Percentiles rank a stretch among this genome's conserved stretches.
Conservation (phyloP, 768 basidiomycete genomes). For the Hydnomerulius pinastri region DNA sequence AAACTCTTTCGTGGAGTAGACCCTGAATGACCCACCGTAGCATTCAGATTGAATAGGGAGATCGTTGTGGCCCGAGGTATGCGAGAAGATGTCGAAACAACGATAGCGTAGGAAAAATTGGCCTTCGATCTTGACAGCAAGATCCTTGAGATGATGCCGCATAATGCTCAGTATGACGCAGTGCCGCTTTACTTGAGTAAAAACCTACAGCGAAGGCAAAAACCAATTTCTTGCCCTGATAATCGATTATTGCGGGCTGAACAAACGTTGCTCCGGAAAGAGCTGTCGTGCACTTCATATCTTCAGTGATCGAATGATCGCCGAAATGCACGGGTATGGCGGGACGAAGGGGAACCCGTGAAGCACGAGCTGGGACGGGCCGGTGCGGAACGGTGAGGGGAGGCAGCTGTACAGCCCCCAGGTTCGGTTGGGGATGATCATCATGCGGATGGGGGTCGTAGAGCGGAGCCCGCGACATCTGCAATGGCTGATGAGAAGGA, state of each 20-base stretch:
- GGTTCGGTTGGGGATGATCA: slow-evolving; percentile 3
- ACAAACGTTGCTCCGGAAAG: slow-evolving; percentile 66
- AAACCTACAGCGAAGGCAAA: slow-evolving; percentile 63
- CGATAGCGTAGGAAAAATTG: slow-evolving; percentile 73
- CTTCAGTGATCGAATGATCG: slow-evolving; percentile 46
- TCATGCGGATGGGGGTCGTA: slow-evolving; percentile 12
- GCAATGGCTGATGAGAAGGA: slow-evolving; percentile 6
- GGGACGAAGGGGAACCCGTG: slow-evolving; percentile 16
- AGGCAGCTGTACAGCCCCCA: slow-evolving; percentile 22
- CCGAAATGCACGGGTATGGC: slow-evolving; percentile 47
- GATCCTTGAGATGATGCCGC: slow-evolving; percentile 44
- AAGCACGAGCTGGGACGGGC: slow-evolving; percentile 2
- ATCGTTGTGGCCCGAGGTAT: slow-evolving; percentile 27
- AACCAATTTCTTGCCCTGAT: slow-evolving; percentile 53
- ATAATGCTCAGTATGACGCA: slow-evolving; percentile 2
- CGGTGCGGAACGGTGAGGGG: slow-evolving; percentile 20
- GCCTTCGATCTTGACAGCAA: slow-evolving; percentile 68
- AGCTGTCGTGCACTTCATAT: slow-evolving; percentile 44
- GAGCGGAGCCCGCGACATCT: slow-evolving; percentile 8
- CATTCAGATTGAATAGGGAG: slow-evolving; percentile 60
- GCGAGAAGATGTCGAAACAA: slow-evolving; percentile 60
- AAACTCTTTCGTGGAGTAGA: slow-evolving; percentile 76
- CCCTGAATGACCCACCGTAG: slow-evolving; percentile 64
- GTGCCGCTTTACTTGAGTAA: slow-evolving; percentile 3
- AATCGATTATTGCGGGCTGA: slow-evolving; percentile 54